phyloP scores from a whole-genome alignment of 179 eudicot species.

The Nepenthes alata region DNA sequence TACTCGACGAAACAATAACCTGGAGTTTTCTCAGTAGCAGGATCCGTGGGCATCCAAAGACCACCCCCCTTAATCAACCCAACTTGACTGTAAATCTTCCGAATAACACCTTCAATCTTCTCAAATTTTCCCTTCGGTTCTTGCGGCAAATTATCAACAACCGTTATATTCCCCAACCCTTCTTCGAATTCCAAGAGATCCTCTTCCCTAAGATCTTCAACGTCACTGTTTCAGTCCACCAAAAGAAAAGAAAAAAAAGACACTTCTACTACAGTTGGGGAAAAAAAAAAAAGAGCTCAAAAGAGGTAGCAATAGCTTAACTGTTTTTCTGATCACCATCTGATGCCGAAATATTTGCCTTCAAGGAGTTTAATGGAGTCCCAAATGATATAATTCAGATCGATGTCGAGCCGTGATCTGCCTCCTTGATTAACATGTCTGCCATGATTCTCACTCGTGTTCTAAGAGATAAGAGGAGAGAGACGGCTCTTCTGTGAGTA shows the following conservation, averaged over 20 bases:
- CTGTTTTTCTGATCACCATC: conserved; percentile 21
- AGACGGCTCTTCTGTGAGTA: no score
- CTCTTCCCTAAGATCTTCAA: conserved; percentile 51
- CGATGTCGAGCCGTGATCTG: conserved; percentile 31
- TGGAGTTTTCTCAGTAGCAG: conserved; percentile 37
- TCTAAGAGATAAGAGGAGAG: no score
- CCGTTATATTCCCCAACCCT: conserved; percentile 53
- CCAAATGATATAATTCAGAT: conserved; percentile 31
- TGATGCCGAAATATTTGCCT: conserved; percentile 58
- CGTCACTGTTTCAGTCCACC: conserved; percentile 34
- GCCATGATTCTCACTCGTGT: conserved; percentile 21
- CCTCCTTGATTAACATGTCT: conserved; percentile 28
- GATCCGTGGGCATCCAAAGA: conserved; percentile 69
- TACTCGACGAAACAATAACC: conserved; percentile 65
- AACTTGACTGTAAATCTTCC: conserved; percentile 67
- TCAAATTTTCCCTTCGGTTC: conserved; percentile 59
- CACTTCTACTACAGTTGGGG: no score
- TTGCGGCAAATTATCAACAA: conserved; percentile 73
- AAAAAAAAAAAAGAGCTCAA: not conserved
- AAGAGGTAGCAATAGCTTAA: no score
- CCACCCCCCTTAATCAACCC: conserved; percentile 70
- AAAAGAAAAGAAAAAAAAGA: not conserved
- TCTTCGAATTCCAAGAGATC: conserved; percentile 47
- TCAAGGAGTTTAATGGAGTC: conserved; percentile 45
- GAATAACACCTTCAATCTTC: conserved; percentile 61